These are phyloP conservation scores for Solanum hybrid DNA, from an alignment of 305 asterid genomes.

Conservation along the genomic window DNA sequence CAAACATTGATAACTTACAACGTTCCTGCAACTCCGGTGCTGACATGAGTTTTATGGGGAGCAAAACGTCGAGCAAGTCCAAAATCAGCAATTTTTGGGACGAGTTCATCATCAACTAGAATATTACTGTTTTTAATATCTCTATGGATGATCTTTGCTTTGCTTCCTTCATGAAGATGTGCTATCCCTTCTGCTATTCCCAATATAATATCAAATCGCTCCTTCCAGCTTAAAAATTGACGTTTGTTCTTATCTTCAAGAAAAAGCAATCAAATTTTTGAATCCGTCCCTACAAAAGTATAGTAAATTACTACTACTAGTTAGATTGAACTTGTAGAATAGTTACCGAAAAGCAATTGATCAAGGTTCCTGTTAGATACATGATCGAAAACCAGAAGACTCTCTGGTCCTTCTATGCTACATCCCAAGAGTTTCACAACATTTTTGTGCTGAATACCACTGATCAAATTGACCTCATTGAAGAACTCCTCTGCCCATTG, in stretches of 20 bases:
- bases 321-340: background rate
- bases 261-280: background rate
- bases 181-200: constrained; percentile 6
- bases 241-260: constrained; percentile 4
- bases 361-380: constrained; percentile 12
- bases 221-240: constrained; percentile 7
- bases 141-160: constrained; percentile 4
- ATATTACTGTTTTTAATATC: constrained; percentile 9
- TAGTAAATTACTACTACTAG: no score
- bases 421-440: constrained; percentile 10
- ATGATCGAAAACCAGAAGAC: constrained; percentile 8
- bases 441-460: constrained; percentile 11
- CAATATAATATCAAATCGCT: background rate
- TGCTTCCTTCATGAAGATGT: constrained; percentile 5
- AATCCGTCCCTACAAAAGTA: background rate
- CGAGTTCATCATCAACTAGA: background rate
- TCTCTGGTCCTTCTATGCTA: constrained; percentile 12
- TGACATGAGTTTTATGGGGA: constrained; percentile 2
- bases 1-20: background rate
- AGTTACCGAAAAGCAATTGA: constrained; percentile 9
- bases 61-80: constrained; percentile 8
- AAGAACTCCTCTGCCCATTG: constrained; percentile 11
- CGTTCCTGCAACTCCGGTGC: background rate
- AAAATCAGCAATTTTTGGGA: constrained; percentile 8
- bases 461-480: constrained; percentile 12